Evolutionary conservation across 495 filamentous ascomycete genomes (phyloP), one percentile per base, ranked within the genome.

Genomic region (Penicillium pancosmium): DNA sequence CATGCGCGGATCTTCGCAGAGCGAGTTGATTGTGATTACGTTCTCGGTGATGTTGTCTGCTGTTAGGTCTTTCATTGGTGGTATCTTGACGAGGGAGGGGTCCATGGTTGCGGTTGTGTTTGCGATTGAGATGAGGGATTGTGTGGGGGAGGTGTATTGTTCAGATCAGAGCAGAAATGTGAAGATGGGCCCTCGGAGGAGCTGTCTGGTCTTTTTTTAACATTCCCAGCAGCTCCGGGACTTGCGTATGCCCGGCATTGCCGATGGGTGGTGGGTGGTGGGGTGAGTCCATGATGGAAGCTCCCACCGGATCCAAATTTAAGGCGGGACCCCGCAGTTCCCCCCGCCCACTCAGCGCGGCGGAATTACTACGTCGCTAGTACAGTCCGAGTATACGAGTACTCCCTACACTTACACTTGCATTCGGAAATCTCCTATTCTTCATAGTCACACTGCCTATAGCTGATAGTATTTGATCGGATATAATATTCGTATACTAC

Each of bases 1-100:
- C 65, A 91, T 77, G 41, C 91, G 86, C 51, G 75, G 68, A 67
- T 92, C 80, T 53, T 74, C 57, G 62, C 83, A 82, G 66, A 88
- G 87, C 15, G 88, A 89, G 76, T 92, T 93, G 70, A 91, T 89
- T 19, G 78, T 78, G 65, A 86, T 80, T 21, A 86, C 85, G 67
- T 92, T 92, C 35, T 86, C 81, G 58, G 91, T 93, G 77, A 94
- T 93, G 72, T 92, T 92, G 64, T 92, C 90, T 62, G 85, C 84
- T 12, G 87, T 93, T 34, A 92, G 78, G 73, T 93, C 82, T 66
- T 87, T 88, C 75, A 91, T 82, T 1, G 82, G 78, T 41, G 83
- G 84, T 64, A 84, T 77, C 18, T 75, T 78, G 53, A 79, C 73
- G 51, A 80, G 61, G 6, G 76, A 77, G 55, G 81, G 80, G 56